Evolutionary conservation across 176 grass and related monocot species (phyloP), one percentile per base, ranked within the genome.

Genomic region (Triticum aestivum): DNA sequence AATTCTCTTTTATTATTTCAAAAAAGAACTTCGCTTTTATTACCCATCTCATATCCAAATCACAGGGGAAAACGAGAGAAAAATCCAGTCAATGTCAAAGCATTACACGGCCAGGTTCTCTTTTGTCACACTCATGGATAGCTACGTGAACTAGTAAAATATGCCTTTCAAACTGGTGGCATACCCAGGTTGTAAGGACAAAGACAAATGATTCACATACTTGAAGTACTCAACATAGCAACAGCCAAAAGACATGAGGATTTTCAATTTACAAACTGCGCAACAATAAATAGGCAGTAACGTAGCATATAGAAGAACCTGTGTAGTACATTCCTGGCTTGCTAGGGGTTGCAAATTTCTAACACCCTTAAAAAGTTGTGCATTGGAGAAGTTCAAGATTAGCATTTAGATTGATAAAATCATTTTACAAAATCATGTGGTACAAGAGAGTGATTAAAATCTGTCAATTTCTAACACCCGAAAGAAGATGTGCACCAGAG

Each of bases 361-460:
- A 54, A 54, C 51, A 18, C 17, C 51, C 51, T 18, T 5, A 54
- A 54, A 54, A 54, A 54, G 51, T 54, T 54, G 51, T 54, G 51
- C 51, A 7, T 54, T 54, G 18, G 15, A 54, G 51, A 54, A 54
- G 15, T 15, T 54, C 15, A 54, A 54, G 5, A 54, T 54, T 54
- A 54, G 51, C 51, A 17, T 54, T 54, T 54, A 59, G 56, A 77
- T 15, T 45, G 39, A 71, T 76, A 76, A 76, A 61, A 27, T 73
- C 38, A 79, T 78, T 84, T 88, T 85, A 81, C 69, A 85, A 85
- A 85, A 89, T 67, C 26, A 85, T 85, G 88, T 81, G 54, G 61
- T 75, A 81, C 68, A 89, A 68, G 77, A 83, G 37, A 89, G 68
- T 34, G 37, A 20, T 37, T 45, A 59, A 81, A 34, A 61, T 73